Base-by-base conservation (phyloP, 305 asterid species). In the Fraxinus dipetala region DNA sequence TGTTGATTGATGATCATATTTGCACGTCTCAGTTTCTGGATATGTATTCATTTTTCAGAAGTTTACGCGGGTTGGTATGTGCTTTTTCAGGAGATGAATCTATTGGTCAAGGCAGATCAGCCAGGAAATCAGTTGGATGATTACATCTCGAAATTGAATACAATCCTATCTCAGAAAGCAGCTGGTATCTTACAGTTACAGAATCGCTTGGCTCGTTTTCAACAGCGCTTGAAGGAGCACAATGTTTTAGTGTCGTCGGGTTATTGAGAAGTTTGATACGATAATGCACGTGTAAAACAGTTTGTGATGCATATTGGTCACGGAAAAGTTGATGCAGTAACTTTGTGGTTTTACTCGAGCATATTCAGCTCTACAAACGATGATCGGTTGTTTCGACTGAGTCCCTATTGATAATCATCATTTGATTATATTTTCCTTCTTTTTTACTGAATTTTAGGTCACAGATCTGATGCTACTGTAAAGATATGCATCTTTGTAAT, bases 161-260 rank as follows among this genome's bases (percentile, higher is more conserved):
- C 93, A 24, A 88, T 96, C 86, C 93, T 96, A 34, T 91, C 98
- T 80, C 97, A 91, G 76, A 96, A 96, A 75, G 98, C 98, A 75
- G 93, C 95, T 31, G 96, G 93, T 83, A 91, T 96, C 81, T 81
- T 91, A 70, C 95, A 92, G 79, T 82, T 96, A 81, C 99, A 96
- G 82, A 92, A 91, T 72, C 97, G 88, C 10, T 87, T 96, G 91
- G 93, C 97, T 84, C 93, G 80, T 73, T 96, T 96, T 79, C 98
- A 93, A 84, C 91, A 82, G 74, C 95, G 92, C 84, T 88, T 96
- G 32, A 92, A 87, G 87, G 98, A 93, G 88, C 99, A 91, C 83
- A 91, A 96, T 24, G 98, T 96, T 76, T 93, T 96, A n/a, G 92
- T 89, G 30, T 92, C 98, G 8, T 92, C 98, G n/a, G 95, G 92